Evolutionary conservation across 202 grass and related monocot species (phyloP), one percentile per base, ranked within the genome.

Genomic region (Hordeum pubiflorum): DNA sequence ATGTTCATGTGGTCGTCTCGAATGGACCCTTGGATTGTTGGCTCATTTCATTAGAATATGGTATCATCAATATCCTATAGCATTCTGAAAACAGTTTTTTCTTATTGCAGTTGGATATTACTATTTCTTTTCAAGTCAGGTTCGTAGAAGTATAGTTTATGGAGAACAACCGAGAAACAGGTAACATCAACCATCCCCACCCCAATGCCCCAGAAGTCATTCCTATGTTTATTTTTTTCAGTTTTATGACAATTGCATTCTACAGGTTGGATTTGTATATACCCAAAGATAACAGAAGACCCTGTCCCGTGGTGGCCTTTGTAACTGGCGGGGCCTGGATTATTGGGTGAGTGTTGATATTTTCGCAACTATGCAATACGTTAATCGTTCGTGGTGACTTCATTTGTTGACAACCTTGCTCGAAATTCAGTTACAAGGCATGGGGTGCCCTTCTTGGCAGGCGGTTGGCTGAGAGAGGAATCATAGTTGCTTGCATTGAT

Each of bases 401-500:
- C 78, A 26, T 60, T 76, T 36, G 41, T 82, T 87, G 41, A 78
- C 1, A 6, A 32, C 15, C 10, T 77, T 81, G 55, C 60, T 85
- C 13, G 66, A 10, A 70, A 18, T 15, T 82, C 76, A 99, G 96
- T 80, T 99, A 99, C 80, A 99, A 99, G 43, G 96, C 96, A 76
- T 99, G 96, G 96, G 96, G 96, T 91, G 57, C 92, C 55, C 92
- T 99, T 76, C 87, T 99, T 59, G 96, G 96, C 50, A 94, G 81
- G 79, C 81, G 92, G 63, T 86, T 99, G 71, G 90, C 96, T 3
- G 96, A 99, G 88, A 88, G 92, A 90, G 96, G 89, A 88, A 87
- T 95, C 60, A 91, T 99, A 86, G 96, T 99, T 89, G 96, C 96
- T 75, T 99, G 96, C 83, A 93, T 99, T 70, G 96, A 99, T 90